A percentile compares a stretch with the other conserved stretches of the same genome.
phyloP scores from a whole-genome alignment of 192 early-diverging fungal genomes.

The Diversispora eburnea region DNA sequence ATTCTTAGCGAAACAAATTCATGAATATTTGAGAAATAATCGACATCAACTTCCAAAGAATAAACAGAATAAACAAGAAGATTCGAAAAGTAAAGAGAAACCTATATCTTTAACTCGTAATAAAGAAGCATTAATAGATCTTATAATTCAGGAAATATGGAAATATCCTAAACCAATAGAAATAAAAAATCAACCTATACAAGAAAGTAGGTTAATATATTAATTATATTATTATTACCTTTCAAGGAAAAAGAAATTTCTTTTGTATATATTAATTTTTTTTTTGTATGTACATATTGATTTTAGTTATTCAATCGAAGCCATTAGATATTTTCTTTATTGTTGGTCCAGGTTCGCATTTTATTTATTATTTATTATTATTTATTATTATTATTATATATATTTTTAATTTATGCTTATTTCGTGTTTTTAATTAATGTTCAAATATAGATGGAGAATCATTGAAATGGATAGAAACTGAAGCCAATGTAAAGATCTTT shows the following conservation, averaged over 20 bases:
- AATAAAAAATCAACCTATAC: too few relatives aligned
- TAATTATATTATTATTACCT: not conserved
- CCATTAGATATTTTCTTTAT: slow-evolving; percentile 10
- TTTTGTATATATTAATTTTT: not conserved
- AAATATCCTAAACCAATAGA: not conserved
- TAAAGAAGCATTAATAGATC: not conserved
- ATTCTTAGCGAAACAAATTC: not conserved
- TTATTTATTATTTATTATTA: not conserved
- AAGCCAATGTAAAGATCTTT: slow-evolving; percentile 7
- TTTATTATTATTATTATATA: not conserved
- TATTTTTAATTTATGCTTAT: too few relatives aligned
- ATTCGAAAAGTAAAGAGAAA: not conserved
- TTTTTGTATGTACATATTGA: not conserved
- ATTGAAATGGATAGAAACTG: not conserved
- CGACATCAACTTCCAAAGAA: not conserved
- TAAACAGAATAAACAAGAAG: not conserved
- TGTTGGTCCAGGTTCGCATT: not conserved
- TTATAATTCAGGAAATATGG: not conserved
- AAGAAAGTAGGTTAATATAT: not conserved
- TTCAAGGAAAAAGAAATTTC: not conserved
- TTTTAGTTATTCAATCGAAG: slow-evolving; percentile 1
- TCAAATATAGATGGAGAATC: slow-evolving; percentile 8
- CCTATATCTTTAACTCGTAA: too few relatives aligned
- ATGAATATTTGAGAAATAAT: not conserved
- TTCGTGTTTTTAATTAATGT: not conserved